These are phyloP conservation scores for Miscanthus lutarioriparius DNA, from an alignment of 176 grass and related monocot species.

Conservation along the genomic window DNA sequence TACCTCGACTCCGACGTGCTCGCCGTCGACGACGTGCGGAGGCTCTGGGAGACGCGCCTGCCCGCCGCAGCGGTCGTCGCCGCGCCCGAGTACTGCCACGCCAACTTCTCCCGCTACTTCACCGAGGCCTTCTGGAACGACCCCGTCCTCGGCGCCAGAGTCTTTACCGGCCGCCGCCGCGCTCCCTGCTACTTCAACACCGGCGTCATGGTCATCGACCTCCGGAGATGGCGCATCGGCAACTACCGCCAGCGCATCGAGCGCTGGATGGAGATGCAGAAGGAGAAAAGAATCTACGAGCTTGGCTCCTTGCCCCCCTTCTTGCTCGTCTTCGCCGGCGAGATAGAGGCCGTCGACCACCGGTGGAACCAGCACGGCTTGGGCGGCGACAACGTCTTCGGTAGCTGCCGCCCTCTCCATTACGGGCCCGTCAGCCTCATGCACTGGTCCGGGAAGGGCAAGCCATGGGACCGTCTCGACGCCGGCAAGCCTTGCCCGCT, in stretches of 20 bases:
- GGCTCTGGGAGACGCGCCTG: conserved; percentile 64
- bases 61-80: conserved; percentile 58
- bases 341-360: conserved; percentile 82
- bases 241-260: conserved; percentile 72
- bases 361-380: conserved; percentile 96
- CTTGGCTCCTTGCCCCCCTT: conserved; percentile 82
- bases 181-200: conserved; percentile 76
- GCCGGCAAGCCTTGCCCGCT: conserved; percentile 67
- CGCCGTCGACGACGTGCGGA: conserved; percentile 62
- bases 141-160: conserved; percentile 38
- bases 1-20: conserved; percentile 82
- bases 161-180: conserved; percentile 45
- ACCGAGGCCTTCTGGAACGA: conserved; percentile 69
- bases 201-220: conserved; percentile 73
- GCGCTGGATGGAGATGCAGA: conserved; percentile 80
- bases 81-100: conserved; percentile 70
- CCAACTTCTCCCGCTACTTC: conserved; percentile 73
- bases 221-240: conserved; percentile 66
- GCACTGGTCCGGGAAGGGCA: conserved; percentile 94
- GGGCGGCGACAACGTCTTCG: conserved; percentile 83
- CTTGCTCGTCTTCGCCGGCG: conserved; percentile 81
- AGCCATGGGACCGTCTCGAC: conserved; percentile 85
- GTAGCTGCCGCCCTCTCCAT: conserved; percentile 84
- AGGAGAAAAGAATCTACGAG: conserved; percentile 81
- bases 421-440: conserved; percentile 80